These are phyloP conservation scores for Leccinum pachyderme DNA, from an alignment of 1,284 basidiomycete genomes.

Conservation along the genomic window DNA sequence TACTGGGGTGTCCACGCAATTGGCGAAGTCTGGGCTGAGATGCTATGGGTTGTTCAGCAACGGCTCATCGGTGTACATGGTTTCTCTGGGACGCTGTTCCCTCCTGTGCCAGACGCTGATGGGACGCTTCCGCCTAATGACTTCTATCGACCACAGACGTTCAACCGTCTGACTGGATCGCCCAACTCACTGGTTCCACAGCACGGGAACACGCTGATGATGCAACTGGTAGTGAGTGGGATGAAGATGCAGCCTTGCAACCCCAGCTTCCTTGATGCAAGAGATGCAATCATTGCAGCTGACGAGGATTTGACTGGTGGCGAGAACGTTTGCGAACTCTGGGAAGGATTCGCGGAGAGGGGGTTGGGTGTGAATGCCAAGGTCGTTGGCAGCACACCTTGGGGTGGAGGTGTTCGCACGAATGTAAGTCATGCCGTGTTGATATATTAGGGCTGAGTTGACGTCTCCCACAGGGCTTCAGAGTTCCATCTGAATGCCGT, in stretches of 20 bases:
- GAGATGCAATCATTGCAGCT: conserved; percentile 93
- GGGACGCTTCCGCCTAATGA: conserved; percentile 63
- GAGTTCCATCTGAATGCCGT: conserved; percentile 30
- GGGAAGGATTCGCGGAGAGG: conserved; percentile 81
- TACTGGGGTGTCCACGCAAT: conserved; percentile 93
- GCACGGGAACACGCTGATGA: conserved; percentile 86
- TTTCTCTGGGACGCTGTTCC: conserved; percentile 77
- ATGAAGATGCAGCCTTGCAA: conserved; percentile 96
- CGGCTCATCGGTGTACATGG: conserved; percentile 79
- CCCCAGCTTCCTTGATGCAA: conserved; percentile 88
- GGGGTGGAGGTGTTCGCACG: conserved; percentile 84
- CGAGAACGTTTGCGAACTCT: conserved; percentile 89
- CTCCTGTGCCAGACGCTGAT: conserved; percentile 62
- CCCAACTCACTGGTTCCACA: conserved; percentile 75
- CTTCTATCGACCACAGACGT: conserved; percentile 65
- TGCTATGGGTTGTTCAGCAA: conserved; percentile 84
- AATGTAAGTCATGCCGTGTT: conserved; percentile 40
- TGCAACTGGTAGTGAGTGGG: conserved; percentile 86
- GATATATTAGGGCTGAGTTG: not conserved
- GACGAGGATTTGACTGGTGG: conserved; percentile 89
- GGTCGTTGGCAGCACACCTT: conserved; percentile 82
- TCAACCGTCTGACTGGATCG: conserved; percentile 36
- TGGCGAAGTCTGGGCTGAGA: conserved; percentile 95
- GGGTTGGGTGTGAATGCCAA: conserved; percentile 78
- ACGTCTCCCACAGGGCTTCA: conserved; percentile 23